Base-by-base conservation (phyloP, 2,329 filamentous ascomycete genomes). In the Xylaria sp. region DNA sequence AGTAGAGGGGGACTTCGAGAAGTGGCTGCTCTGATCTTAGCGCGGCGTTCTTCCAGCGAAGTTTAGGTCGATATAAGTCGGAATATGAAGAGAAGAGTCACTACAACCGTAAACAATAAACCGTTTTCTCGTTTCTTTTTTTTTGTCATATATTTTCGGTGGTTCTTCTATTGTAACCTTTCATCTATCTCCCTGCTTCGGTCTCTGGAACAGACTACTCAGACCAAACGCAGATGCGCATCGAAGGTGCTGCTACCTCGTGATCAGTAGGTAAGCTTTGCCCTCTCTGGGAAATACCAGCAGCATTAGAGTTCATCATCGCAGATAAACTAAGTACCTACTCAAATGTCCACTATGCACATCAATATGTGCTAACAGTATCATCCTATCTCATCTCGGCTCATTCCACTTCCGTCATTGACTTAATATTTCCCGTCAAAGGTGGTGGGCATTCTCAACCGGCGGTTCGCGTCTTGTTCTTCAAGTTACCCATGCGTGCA, bases 301-400 rank as follows among this genome's bases (percentile, higher is more conserved):
- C 48, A 49, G n/a, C 59, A 60, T 69, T 61, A 69, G 57, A 40
- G 64, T 66, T 67, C 28, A 53, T 26, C 59, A 26, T 38, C 42
- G 40, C 56, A 64, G 36, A 23, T 15, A 17, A 28, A 56, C 13
- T 7, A n/a, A n/a, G n/a, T n/a, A 23, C 23, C 23, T 23, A 38
- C 49, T 33, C 15, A 31, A 53, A 15, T 15, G n/a, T 10, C n/a
- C 42, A 46, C 42, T 20, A 20, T 20, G 6, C 42, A n/a, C 42
- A 17, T 44, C 42, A 44, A n/a, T 20, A 44, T n/a, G 42, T 2
- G 42, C 6, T 17, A 44, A 44, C 44, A 23, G 9, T 20, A 1
- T 48, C 44, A 23, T 48, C 20, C 17, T 11, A 54, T 58, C 36
- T 36, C 38, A 15, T 56, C 38, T 56, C n/a, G 11, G 4, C 9